phyloP scores from a whole-genome alignment of 495 filamentous ascomycete species.

The Penicillium bialowiezense region DNA sequence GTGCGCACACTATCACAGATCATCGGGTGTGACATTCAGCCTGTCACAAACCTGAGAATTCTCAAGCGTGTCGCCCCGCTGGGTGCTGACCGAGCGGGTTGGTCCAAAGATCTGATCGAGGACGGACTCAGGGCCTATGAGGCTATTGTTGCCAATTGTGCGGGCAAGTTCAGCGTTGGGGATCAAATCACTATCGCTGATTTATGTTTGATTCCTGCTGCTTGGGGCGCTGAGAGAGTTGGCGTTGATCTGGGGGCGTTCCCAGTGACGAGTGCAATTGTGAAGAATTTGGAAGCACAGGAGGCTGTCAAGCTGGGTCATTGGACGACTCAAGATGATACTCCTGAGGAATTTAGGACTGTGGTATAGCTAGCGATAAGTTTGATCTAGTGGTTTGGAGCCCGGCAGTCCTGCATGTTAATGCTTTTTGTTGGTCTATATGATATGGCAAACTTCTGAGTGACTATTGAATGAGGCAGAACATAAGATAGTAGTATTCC shows the following conservation, averaged over 20 bases:
- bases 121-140: slow-evolving; percentile 51
- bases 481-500: background rate
- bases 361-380: slow-evolving; percentile 16
- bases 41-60: slow-evolving; percentile 47
- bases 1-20: slow-evolving; percentile 45
- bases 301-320: slow-evolving; percentile 40
- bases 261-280: slow-evolving; percentile 38
- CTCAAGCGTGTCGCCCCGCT: slow-evolving; percentile 40
- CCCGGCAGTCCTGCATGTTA: too few relatives aligned
- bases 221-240: slow-evolving; percentile 47
- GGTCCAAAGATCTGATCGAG: slow-evolving; percentile 39
- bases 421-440: too few relatives aligned
- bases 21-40: slow-evolving; percentile 49
- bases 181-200: slow-evolving; percentile 51
- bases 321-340: slow-evolving; percentile 48
- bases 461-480: slow-evolving; percentile 3
- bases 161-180: slow-evolving; percentile 48
- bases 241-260: slow-evolving; percentile 44
- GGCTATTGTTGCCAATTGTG: slow-evolving; percentile 23
- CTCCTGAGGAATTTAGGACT: slow-evolving; percentile 43
- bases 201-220: slow-evolving; percentile 50
- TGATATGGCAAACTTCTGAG: slow-evolving; percentile 8
- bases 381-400: too few relatives aligned
- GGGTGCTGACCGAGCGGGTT: slow-evolving; percentile 32
- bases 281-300: slow-evolving; percentile 32